Percentiles rank a stretch among this genome's conserved stretches.
Evolutionary conservation across 169 alveolate genomes (phyloP).

Genomic region (Cryptosporidium sp.): DNA sequence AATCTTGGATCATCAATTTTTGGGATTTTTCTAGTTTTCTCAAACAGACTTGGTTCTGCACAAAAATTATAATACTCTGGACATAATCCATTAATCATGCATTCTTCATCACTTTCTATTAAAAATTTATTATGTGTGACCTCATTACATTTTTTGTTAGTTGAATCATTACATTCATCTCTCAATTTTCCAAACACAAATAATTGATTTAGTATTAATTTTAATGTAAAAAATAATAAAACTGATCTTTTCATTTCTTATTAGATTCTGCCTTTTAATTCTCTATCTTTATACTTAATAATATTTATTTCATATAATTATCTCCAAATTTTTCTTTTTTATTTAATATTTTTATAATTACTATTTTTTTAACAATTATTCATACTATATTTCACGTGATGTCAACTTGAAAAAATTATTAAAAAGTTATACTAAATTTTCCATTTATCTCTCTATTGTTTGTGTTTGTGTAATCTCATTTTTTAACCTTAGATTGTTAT

Average conservation of each 20-base stretch:
- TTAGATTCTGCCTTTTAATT: neutral
- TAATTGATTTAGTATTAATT: too few species aligned
- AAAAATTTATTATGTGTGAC: neutral
- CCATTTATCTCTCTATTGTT: neutral
- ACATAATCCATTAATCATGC: constrained; percentile 48
- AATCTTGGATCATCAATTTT: neutral
- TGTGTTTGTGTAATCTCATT: neutral
- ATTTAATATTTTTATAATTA: too few species aligned
- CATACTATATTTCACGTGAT: neutral
- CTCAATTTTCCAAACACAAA: neutral
- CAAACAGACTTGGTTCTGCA: constrained; percentile 51
- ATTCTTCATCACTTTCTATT: neutral
- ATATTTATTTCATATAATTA: neutral
- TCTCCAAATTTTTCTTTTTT: too few species aligned
- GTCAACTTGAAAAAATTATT: neutral
- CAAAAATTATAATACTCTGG: constrained; percentile 54
- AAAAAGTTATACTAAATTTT: too few species aligned
- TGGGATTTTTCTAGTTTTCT: constrained; percentile 40
- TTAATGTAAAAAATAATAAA: too few species aligned
- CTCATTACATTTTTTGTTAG: neutral
- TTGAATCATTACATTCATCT: neutral
- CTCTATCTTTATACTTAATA: too few species aligned
- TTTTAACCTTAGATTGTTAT: too few species aligned
- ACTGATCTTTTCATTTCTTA: neutral
- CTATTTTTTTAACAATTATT: too few species aligned